Evolutionary conservation across 176 grass and related monocot genomes (phyloP), one percentile per base, ranked within the genome.

Genomic region (Bonia amplexicaulis): DNA sequence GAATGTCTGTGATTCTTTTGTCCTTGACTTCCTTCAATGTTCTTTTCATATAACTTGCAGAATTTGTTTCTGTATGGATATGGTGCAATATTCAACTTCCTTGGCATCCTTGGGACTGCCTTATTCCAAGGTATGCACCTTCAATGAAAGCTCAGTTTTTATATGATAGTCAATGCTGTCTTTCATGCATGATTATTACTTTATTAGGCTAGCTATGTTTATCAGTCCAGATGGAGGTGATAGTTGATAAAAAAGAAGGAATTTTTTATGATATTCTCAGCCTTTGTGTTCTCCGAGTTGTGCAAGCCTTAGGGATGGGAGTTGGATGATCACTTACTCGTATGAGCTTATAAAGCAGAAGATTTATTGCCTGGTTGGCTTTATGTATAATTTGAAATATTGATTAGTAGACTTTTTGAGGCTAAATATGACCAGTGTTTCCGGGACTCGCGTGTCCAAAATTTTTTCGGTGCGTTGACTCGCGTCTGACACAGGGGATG

Each of bases 41-140:
- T 73, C 17, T 62, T 93, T 27, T 59, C 20, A 66, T 84, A 77
- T 83, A 54, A 69, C 85, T 66, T 80, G 54, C 71, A 99, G 96
- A 99, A 99, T 55, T 81, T 99, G 47, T 99, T 99, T 94, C 76
- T 99, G 31, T 99, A 99, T 54, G 96, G 93, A 63, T 99, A 99
- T 76, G 96, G 96, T 51, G 96, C 96, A 52, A 94, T 99, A 91
- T 99, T 99, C 84, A 99, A 99, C 80, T 96, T 99, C 40, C 88
- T 99, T 81, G 96, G 93, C 57, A 95, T 99, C 73, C 45, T 99
- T 64, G 93, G 85, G 81, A 99, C 91, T 76, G 91, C 80, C 57
- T 71, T 99, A 87, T 94, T 96, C 84, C 90, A 99, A 94, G 96
- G 96, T 99, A 71, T 41, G 74, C 63, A 62, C 44, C 71, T 77